A percentile compares a stretch with the other conserved stretches of the same genome.
Conservation (phyloP, 345 rosid genomes). For the Salix suchowensis region DNA sequence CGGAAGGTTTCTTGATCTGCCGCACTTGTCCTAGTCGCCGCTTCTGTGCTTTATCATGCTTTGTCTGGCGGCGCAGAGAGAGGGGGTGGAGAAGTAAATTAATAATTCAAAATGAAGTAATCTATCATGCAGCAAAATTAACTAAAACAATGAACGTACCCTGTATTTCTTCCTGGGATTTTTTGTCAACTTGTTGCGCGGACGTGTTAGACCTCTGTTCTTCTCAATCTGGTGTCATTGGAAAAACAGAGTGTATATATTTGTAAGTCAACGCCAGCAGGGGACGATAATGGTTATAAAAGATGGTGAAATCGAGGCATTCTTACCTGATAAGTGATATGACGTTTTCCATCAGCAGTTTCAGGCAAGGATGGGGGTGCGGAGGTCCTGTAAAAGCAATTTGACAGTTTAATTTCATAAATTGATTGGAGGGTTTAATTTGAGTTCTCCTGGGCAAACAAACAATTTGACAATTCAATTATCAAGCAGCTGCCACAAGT, state of each 20-base stretch:
- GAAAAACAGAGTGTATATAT: not conserved
- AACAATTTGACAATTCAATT: no score
- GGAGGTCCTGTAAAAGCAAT: conserved; percentile 30
- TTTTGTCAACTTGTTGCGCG: conserved; percentile 52
- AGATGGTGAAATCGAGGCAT: not conserved
- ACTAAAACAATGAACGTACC: conserved; percentile 27
- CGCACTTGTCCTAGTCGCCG: no score
- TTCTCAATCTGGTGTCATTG: conserved; percentile 43
- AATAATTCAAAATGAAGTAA: not conserved
- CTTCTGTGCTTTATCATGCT: no score
- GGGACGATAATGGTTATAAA: not conserved
- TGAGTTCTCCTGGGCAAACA: no score
- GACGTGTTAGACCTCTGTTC: conserved; percentile 71
- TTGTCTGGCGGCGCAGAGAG: not conserved
- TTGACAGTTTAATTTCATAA: not conserved
- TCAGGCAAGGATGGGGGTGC: conserved; percentile 48
- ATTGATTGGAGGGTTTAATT: not conserved
- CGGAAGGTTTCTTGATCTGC: no score
- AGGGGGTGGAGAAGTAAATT: not conserved
- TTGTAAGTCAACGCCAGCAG: not conserved
- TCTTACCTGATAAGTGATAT: conserved; percentile 47
- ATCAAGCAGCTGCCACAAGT: no score
- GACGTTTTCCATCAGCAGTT: conserved; percentile 61
- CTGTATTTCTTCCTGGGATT: conserved; percentile 84
- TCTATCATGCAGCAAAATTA: not conserved